These are phyloP conservation scores for Teratosphaeria destructans DNA, from an alignment of 2,329 filamentous ascomycete genomes.

Conservation along the genomic window DNA sequence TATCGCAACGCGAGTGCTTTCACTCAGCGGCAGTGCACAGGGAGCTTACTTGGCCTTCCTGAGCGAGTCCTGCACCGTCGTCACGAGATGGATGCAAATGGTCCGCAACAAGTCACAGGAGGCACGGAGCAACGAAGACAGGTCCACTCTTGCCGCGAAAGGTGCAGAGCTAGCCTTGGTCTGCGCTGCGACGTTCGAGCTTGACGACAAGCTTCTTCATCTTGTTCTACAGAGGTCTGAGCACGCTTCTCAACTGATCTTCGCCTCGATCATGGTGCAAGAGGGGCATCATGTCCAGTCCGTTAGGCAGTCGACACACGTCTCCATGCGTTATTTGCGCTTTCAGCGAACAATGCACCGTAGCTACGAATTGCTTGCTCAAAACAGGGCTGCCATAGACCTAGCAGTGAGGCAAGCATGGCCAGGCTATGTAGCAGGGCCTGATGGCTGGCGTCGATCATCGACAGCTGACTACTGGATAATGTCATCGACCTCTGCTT, in stretches of 20 bases:
- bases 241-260: constrained; percentile 11
- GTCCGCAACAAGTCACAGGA: constrained; percentile 38
- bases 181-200: constrained; percentile 41
- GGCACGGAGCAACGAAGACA: constrained; percentile 27
- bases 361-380: constrained; percentile 3
- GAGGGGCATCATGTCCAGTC: constrained; percentile 4
- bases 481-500: constrained; percentile 15
- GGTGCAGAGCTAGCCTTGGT: constrained; percentile 47
- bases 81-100: constrained; percentile 39
- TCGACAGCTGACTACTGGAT: constrained; percentile 11
- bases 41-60: constrained; percentile 23
- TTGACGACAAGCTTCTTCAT: constrained; percentile 10
- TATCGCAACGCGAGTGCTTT: constrained; percentile 13
- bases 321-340: constrained; percentile 1
- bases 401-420: constrained; percentile 27
- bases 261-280: constrained; percentile 12
- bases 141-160: constrained; percentile 19
- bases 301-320: not conserved
- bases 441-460: constrained; percentile 11
- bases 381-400: constrained; percentile 6
- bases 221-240: constrained; percentile 7
- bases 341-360: constrained; percentile 11
- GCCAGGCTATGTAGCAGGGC: constrained; percentile 25
- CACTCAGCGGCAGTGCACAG: constrained; percentile 3
- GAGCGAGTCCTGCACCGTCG: constrained; percentile 31